Percentiles rank a stretch among this genome's conserved stretches.
phyloP scores from a whole-genome alignment of 208 protist genomes.

The Zelonia costaricensis region DNA sequence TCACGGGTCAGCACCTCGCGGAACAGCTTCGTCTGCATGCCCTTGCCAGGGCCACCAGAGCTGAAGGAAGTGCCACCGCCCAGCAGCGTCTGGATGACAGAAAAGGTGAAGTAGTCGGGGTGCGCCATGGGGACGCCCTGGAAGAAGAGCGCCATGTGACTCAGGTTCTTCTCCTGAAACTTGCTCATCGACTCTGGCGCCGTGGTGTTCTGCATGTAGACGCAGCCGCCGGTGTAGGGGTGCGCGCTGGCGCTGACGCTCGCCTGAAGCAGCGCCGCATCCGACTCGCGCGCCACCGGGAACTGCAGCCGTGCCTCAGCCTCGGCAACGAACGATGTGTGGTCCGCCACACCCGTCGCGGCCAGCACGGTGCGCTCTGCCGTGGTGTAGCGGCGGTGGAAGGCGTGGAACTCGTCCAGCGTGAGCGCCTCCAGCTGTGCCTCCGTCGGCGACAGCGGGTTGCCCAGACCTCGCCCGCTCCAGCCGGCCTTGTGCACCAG shows the following conservation, averaged over 20 bases:
- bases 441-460: constrained; percentile 53
- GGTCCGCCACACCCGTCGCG: constrained; percentile 79
- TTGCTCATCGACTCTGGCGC: constrained; percentile 91
- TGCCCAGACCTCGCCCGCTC: constrained; percentile 75
- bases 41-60: constrained; percentile 92
- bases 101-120: constrained; percentile 86
- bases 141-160: constrained; percentile 87
- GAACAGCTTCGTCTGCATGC: constrained; percentile 93
- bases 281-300: constrained; percentile 8
- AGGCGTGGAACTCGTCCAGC: constrained; percentile 62
- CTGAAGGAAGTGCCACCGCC: constrained; percentile 91
- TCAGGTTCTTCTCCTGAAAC: constrained; percentile 92
- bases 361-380: constrained; percentile 79
- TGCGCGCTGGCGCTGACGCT: constrained; percentile 14
- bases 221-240: constrained; percentile 81
- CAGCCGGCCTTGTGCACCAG: constrained; percentile 90
- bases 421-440: constrained; percentile 62
- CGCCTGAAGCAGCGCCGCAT: neutral
- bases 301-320: constrained; percentile 70
- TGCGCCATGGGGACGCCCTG: constrained; percentile 83
- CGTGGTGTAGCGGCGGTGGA: constrained; percentile 62
- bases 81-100: constrained; percentile 87
- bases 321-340: constrained; percentile 63
- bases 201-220: constrained; percentile 73
- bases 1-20: constrained; percentile 86